phyloP scores from a whole-genome alignment of 441 rosid species.

The Erodium texanum region DNA sequence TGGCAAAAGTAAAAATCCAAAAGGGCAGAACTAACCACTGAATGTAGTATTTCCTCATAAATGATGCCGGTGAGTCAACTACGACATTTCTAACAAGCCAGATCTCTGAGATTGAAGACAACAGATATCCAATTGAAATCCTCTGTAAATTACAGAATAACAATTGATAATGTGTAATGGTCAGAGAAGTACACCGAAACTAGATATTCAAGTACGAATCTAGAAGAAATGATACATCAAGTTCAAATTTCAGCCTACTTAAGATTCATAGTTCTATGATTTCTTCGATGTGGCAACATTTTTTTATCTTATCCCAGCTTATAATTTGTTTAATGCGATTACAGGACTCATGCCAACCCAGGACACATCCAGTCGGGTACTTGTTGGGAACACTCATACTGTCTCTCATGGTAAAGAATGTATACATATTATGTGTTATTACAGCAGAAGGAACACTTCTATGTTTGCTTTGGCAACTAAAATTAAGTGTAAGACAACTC shows the following conservation, averaged over 20 bases:
- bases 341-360: background rate
- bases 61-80: slow-evolving; percentile 34
- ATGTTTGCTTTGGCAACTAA: background rate
- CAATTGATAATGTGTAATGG: slow-evolving; percentile 1
- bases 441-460: background rate
- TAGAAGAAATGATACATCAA: background rate
- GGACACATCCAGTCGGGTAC: background rate
- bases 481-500: background rate
- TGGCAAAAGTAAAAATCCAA: background rate
- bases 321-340: background rate
- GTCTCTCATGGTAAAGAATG: background rate
- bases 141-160: slow-evolving; percentile 33
- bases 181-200: background rate
- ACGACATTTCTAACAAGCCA: slow-evolving; percentile 37
- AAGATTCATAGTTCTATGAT: background rate
- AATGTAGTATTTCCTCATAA: slow-evolving; percentile 38
- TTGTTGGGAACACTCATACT: background rate
- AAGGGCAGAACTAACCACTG: slow-evolving; percentile 33
- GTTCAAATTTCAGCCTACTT: background rate
- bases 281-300: background rate
- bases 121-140: slow-evolving; percentile 54
- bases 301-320: background rate
- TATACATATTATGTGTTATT: background rate
- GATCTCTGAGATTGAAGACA: slow-evolving; percentile 50
- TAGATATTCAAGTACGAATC: background rate